Percentiles rank a stretch among this genome's conserved stretches.
Conservation (phyloP, 2,329 filamentous ascomycete genomes). For the Macroventuria anomochaeta region DNA sequence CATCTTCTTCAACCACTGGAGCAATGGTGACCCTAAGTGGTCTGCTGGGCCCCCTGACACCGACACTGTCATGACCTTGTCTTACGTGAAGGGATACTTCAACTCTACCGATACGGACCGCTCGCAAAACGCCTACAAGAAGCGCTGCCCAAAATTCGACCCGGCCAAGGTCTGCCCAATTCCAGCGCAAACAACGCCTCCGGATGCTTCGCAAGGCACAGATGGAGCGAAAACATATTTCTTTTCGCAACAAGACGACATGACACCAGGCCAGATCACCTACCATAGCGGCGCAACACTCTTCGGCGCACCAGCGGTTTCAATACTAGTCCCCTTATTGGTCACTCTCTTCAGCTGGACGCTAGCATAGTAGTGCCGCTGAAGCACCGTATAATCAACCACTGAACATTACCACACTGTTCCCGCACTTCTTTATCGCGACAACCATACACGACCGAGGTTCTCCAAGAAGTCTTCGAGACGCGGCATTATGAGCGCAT, state of each 20-base stretch:
- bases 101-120: constrained; percentile 64
- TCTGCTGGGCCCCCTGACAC: constrained; percentile 70
- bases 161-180: constrained; percentile 43
- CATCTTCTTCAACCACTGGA: constrained; percentile 77
- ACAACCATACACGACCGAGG: constrained; percentile 12
- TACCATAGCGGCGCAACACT: constrained; percentile 30
- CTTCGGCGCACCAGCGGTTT: constrained; percentile 25
- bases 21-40: constrained; percentile 76
- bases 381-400: constrained; percentile 16
- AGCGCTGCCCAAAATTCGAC: constrained; percentile 41
- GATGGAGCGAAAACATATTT: constrained; percentile 46
- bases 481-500: constrained; percentile 22
- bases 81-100: constrained; percentile 80
- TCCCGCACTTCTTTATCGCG: constrained; percentile 16
- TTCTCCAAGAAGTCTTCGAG: background rate
- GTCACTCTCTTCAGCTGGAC: constrained; percentile 37
- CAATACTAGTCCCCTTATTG: constrained; percentile 32
- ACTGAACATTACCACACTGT: constrained; percentile 9
- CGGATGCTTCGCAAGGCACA: constrained; percentile 34
- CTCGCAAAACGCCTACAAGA: constrained; percentile 38
- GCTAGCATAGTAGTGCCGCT: constrained; percentile 27
- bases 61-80: constrained; percentile 69
- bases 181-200: constrained; percentile 40
- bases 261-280: constrained; percentile 40
- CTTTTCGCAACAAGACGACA: constrained; percentile 36